Percentiles rank a stretch among this genome's conserved stretches.
These are phyloP conservation scores for Kwoniella heveanensis DNA, from an alignment of 768 basidiomycete species.

Conservation along the genomic window DNA sequence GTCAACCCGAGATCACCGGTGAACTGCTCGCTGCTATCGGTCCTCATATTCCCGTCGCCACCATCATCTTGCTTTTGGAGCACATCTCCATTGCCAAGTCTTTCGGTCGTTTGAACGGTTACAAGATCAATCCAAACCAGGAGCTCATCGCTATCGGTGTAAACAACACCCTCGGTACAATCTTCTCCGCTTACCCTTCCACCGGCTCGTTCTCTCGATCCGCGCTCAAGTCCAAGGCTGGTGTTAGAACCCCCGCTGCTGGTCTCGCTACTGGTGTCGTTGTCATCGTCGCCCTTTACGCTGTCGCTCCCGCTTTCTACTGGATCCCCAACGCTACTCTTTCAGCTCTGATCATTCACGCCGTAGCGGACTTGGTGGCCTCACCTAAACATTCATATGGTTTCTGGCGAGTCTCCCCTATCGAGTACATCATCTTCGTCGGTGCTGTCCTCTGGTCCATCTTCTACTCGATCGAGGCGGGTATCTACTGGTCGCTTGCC, in stretches of 20 bases:
- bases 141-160: slow-evolving; percentile 98
- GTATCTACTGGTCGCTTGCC: slow-evolving; percentile 68
- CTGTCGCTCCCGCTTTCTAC: slow-evolving; percentile 86
- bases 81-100: slow-evolving; percentile 97
- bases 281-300: slow-evolving; percentile 91
- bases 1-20: slow-evolving; percentile 60
- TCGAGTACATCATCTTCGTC: slow-evolving; percentile 86
- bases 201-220: slow-evolving; percentile 99
- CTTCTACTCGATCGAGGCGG: slow-evolving; percentile 91
- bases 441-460: slow-evolving; percentile 86
- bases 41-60: slow-evolving; percentile 63
- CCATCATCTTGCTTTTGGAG: slow-evolving; percentile 72
- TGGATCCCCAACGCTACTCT: slow-evolving; percentile 65
- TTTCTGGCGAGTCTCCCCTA: slow-evolving; percentile 91
- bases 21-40: slow-evolving; percentile 69
- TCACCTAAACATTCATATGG: slow-evolving; percentile 77
- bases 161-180: slow-evolving; percentile 83
- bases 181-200: slow-evolving; percentile 90
- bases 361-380: slow-evolving; percentile 75
- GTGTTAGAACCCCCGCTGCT: slow-evolving; percentile 91
- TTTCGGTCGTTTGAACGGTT: slow-evolving; percentile 90
- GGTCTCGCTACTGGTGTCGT: slow-evolving; percentile 82
- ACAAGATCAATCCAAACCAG: slow-evolving; percentile 83
- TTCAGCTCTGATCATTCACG: slow-evolving; percentile 94
- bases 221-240: slow-evolving; percentile 91